Percentiles rank a stretch among this genome's conserved stretches.
Evolutionary conservation across 129 eudicot species (phyloP).

Genomic region (Arctium minus): DNA sequence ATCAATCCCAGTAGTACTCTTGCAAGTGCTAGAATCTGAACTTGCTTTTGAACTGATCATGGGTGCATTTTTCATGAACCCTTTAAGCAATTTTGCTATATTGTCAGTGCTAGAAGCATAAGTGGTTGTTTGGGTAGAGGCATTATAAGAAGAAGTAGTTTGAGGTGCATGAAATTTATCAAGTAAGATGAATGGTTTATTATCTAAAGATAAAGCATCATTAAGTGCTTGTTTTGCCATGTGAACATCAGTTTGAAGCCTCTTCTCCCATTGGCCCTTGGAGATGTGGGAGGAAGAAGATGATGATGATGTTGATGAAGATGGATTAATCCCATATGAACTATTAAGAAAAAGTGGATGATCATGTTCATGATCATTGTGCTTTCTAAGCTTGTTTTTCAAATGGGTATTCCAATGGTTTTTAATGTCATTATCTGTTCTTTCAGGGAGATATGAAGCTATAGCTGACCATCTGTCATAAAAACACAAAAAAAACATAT

Average conservation of each 20-base stretch:
- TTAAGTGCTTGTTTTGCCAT: constrained; percentile 63
- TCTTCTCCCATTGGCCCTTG: constrained; percentile 65
- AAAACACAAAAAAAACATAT: not conserved
- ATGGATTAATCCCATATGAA: constrained; percentile 14
- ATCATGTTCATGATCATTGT: constrained; percentile 16
- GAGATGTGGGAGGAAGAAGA: constrained; percentile 40
- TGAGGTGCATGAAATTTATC: not conserved
- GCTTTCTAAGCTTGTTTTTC: constrained; percentile 56
- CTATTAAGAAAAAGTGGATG: not conserved
- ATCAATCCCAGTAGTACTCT: constrained; percentile 32
- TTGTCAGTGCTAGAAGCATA: constrained; percentile 72
- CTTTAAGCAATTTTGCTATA: constrained; percentile 68
- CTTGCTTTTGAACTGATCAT: constrained; percentile 18
- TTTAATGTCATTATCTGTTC: constrained; percentile 72
- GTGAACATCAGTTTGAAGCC: constrained; percentile 55
- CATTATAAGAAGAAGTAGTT: not conserved
- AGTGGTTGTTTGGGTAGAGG: constrained; percentile 14
- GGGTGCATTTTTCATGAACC: constrained; percentile 48
- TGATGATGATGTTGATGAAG: constrained; percentile 22
- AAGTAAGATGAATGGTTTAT: constrained; percentile 15
- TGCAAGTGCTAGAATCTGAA: constrained; percentile 46
- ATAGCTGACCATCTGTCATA: constrained; percentile 66
- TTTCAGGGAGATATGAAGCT: constrained; percentile 72
- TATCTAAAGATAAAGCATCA: constrained; percentile 50
- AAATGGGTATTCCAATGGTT: constrained; percentile 69